Conservation (phyloP, 352 stramenopile species). For the Phytophthora quininea region DNA sequence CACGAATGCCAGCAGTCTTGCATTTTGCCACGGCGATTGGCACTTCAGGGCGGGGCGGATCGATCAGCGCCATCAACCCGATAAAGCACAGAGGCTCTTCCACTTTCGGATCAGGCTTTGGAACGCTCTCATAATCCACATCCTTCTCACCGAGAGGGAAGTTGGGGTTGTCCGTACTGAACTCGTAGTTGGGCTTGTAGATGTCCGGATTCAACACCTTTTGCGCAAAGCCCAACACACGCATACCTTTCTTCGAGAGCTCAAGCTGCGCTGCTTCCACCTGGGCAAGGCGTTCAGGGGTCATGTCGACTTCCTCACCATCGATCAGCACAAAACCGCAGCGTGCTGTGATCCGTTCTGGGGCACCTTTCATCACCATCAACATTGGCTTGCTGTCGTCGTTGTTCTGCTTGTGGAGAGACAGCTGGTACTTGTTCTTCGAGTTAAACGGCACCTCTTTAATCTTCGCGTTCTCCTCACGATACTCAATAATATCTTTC, state of each 20-base stretch:
- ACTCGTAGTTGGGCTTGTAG: slow-evolving; percentile 66
- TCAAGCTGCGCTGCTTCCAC: slow-evolving; percentile 54
- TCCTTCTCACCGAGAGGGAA: slow-evolving; percentile 86
- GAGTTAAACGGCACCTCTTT: slow-evolving; percentile 89
- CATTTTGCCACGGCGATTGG: slow-evolving; percentile 90
- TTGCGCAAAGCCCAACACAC: slow-evolving; percentile 70
- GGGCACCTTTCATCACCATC: slow-evolving; percentile 96
- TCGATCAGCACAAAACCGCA: slow-evolving; percentile 87
- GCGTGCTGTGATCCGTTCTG: slow-evolving; percentile 93
- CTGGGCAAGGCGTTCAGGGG: slow-evolving; percentile 89
- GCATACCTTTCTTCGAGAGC: slow-evolving; percentile 75
- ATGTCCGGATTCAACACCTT: slow-evolving; percentile 56
- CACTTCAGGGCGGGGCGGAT: slow-evolving; percentile 92
- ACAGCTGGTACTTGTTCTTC: slow-evolving; percentile 88
- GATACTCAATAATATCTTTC: slow-evolving; percentile 79
- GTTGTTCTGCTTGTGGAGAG: slow-evolving; percentile 84
- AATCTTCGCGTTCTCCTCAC: slow-evolving; percentile 66
- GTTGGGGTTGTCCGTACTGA: slow-evolving; percentile 83
- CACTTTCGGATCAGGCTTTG: slow-evolving; percentile 74
- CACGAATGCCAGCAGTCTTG: slow-evolving; percentile 92
- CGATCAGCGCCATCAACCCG: slow-evolving; percentile 95
- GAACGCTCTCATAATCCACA: slow-evolving; percentile 74
- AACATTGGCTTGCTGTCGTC: slow-evolving; percentile 64
- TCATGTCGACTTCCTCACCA: slow-evolving; percentile 83
- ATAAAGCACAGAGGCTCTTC: slow-evolving; percentile 91